Conservation (phyloP, 805 yeast species). For the Barnettozyma californica region DNA sequence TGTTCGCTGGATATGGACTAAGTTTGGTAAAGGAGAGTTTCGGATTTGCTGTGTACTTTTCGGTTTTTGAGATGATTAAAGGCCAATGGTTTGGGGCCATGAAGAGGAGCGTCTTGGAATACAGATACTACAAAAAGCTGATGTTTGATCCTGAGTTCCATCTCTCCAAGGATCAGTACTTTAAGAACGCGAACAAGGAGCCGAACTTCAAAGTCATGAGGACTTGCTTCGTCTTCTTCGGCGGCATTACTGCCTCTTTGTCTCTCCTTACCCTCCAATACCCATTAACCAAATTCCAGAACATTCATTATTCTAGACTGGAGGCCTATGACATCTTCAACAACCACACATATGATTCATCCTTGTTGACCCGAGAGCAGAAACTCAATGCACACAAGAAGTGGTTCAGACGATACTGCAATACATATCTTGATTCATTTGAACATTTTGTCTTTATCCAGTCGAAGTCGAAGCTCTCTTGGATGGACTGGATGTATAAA, state of each 20-base stretch:
- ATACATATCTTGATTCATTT: conserved; percentile 73
- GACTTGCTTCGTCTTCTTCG: conserved; percentile 66
- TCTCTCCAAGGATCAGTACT: conserved; percentile 16
- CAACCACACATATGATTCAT: conserved; percentile 7
- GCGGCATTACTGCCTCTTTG: conserved; percentile 85
- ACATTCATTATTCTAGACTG: conserved; percentile 68
- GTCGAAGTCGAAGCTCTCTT: conserved; percentile 46
- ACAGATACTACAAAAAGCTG: conserved; percentile 35
- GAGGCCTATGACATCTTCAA: conserved; percentile 72
- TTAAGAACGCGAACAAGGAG: conserved; percentile 24
- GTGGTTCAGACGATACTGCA: conserved; percentile 46
- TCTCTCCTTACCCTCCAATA: conserved; percentile 74
- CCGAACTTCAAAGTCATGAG: conserved; percentile 42
- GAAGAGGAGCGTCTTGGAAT: conserved; percentile 38
- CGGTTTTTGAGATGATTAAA: conserved; percentile 74
- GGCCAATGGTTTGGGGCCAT: conserved; percentile 55
- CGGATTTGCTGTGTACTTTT: conserved; percentile 84
- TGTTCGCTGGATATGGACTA: conserved; percentile 84
- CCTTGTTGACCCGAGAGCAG: conserved; percentile 6
- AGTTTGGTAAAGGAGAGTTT: conserved; percentile 69
- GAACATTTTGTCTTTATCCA: conserved; percentile 52
- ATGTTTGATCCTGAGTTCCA: conserved; percentile 24
- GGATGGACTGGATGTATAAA: conserved; percentile 67
- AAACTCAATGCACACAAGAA: conserved; percentile 7
- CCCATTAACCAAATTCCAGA: conserved; percentile 77